Evolutionary conservation across 305 asterid species (phyloP), one percentile per base, ranked within the genome.

Genomic region (Solanum hybrid): DNA sequence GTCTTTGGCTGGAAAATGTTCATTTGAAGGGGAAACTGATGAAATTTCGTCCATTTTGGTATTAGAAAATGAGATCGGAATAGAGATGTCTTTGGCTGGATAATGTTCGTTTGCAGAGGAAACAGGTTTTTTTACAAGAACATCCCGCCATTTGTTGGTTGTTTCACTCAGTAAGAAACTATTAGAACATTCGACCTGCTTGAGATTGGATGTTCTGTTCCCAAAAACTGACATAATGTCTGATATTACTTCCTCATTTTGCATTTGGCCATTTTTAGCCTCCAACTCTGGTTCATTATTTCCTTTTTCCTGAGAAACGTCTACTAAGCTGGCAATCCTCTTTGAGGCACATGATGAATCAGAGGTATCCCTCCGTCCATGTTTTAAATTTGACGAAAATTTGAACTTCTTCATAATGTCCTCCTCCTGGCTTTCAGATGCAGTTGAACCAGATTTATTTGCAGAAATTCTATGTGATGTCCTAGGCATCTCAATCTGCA

Each of bases 191-290:
- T 82, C 34, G 71, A 42, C 72, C 42, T 88, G 71, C 71, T 82
- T 11, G 45, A 91, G 60, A 35, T 64, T 32, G 87, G 42, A 36
- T 51, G 26, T 75, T 90, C 71, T 80, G 42, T 87, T 22, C 66
- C 60, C 72, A 75, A 40, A 40, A 87, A 26, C 51, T 71, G 85
- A 32, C 80, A 91, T 22, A 86, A 66, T 64, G n/a, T 86, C 90
- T 13, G 86, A 86, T 10, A 89, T 84, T 51, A 72, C 14, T 38
- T 88, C 91, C 89, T 86, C 51, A 19, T 26, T 36, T 27, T 87
- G 88, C 86, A 31, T 64, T 78, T 12, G 88, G 88, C 76, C 89
- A 45, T 88, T 87, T 66, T 91, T 90, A 34, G 89, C 89, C 86
- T 76, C 82, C 71, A 88, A 60, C 84, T 85, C 85, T 22, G 87